phyloP scores from a whole-genome alignment of 1,284 basidiomycete species.

The Phellinidium pouzarii region DNA sequence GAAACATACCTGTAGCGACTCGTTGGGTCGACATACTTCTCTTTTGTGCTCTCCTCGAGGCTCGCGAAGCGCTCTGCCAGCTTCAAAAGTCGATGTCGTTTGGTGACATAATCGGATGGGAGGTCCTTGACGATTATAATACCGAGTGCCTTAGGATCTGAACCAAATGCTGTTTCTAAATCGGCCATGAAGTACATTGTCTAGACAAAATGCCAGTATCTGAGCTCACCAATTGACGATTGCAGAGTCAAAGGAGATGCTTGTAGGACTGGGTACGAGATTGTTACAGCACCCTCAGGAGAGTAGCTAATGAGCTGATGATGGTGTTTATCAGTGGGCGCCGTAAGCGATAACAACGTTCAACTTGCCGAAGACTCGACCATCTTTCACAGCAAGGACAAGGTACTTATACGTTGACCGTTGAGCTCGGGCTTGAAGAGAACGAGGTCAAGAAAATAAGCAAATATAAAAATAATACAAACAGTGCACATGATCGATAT shows the following conservation, averaged over 20 bases:
- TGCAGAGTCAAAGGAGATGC: conserved; percentile 53
- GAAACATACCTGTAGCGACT: conserved; percentile 62
- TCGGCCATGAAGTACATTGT: not conserved
- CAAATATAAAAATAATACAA: no score
- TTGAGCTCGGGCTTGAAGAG: no score
- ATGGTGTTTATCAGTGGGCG: conserved; percentile 21
- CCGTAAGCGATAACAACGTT: conserved; percentile 20
- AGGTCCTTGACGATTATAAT: conserved; percentile 79
- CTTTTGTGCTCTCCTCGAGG: conserved; percentile 55
- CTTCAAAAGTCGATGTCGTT: conserved; percentile 65
- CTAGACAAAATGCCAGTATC: not conserved
- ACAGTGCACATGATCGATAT: no score
- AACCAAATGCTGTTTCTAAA: conserved; percentile 75
- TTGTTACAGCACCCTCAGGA: conserved; percentile 54
- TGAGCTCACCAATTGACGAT: conserved; percentile 49
- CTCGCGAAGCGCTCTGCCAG: conserved; percentile 70
- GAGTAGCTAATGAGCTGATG: conserved; percentile 33
- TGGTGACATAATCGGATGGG: conserved; percentile 52
- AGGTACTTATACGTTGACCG: no score
- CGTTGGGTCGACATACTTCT: conserved; percentile 60
- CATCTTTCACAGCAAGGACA: no score
- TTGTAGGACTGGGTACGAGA: conserved; percentile 61
- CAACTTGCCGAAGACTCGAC: conserved; percentile 5
- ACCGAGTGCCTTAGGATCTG: conserved; percentile 65
- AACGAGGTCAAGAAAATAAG: no score